Evolutionary conservation across 306 rosid species (phyloP), one percentile per base, ranked within the genome.

Genomic region (Cicer cuneatum): DNA sequence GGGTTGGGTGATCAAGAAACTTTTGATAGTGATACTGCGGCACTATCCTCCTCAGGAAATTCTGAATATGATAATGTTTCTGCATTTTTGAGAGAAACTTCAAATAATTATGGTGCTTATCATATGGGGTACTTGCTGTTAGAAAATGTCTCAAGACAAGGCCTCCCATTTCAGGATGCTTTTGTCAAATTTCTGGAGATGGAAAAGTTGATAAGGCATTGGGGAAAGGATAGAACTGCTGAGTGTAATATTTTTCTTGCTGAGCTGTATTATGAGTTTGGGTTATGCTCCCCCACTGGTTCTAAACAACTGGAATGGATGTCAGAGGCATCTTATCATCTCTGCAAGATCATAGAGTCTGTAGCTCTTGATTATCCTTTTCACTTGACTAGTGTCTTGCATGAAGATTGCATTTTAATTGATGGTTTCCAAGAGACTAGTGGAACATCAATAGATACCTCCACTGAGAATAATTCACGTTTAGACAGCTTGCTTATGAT

Each of bases 211-310:
- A 94, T 92, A 46, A 88, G 98, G 81, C 87, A 88, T 8, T 94
- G 98, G 97, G 97, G 91, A 57, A 94, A 89, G 88, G 95, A 90
- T 59, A 90, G 96, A 82, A 90, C 90, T 52, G 81, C 83, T 54
- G 95, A 87, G 65, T 94, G 98, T 68, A 83, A 78, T 71, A 85
- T 94, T 80, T 94, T 91, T 83, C 96, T 94, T 54, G 86, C 96
- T 41, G 98, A 94, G 82, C 82, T 94, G 51, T 87, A 87, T 87
- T 91, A 87, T 80, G 98, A 91, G 76, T 77, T 83, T 64, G 96
- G 94, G 12, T 86, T 89, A 74, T 85, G 90, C 81, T 86, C 83
- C 60, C 58, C 89, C 38, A 70, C 85, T 69, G 84, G 83, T 79
- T 88, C 97, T 56, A 85, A 83, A 79, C 86, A 72, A 52, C 68